Evolutionary conservation across 345 rosid genomes (phyloP).

Genomic region (Gossypium rotundifolium): DNA sequence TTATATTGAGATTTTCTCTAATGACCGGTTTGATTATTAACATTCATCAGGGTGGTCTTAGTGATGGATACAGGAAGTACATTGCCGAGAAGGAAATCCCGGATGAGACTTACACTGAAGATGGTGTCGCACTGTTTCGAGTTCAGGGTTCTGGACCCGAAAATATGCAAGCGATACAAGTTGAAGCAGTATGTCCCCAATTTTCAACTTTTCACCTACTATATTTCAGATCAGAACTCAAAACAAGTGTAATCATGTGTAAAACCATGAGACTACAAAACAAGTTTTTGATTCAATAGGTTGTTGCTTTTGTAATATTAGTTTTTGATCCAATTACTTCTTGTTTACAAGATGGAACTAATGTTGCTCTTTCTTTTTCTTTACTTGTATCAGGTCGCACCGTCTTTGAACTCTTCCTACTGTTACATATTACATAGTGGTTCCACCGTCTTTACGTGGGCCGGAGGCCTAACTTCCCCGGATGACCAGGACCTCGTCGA

Average conservation of each 20-base stretch:
- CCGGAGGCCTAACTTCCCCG: constrained; percentile 69
- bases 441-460: constrained; percentile 81
- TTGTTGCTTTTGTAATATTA: not conserved
- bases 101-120: constrained; percentile 70
- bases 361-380: not conserved
- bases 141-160: constrained; percentile 98
- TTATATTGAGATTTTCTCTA: constrained; percentile 3
- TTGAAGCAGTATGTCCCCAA: constrained; percentile 63
- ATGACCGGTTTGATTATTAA: constrained; percentile 7
- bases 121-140: constrained; percentile 77
- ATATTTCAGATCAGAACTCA: not conserved
- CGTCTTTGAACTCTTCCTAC: constrained; percentile 85
- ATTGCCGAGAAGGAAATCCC: constrained; percentile 69
- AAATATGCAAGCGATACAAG: constrained; percentile 98
- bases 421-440: constrained; percentile 84
- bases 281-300: not conserved
- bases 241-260: not conserved
- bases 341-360: constrained; percentile 4
- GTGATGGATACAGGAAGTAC: constrained; percentile 75
- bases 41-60: constrained; percentile 75
- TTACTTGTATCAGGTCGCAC: constrained; percentile 54
- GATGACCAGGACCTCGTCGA: constrained; percentile 85
- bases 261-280: not conserved
- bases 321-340: not conserved
- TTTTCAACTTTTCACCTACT: constrained; percentile 6